These are phyloP conservation scores for Dittrichia graveolens DNA, from an alignment of 129 eudicot species.

Conservation along the genomic window DNA sequence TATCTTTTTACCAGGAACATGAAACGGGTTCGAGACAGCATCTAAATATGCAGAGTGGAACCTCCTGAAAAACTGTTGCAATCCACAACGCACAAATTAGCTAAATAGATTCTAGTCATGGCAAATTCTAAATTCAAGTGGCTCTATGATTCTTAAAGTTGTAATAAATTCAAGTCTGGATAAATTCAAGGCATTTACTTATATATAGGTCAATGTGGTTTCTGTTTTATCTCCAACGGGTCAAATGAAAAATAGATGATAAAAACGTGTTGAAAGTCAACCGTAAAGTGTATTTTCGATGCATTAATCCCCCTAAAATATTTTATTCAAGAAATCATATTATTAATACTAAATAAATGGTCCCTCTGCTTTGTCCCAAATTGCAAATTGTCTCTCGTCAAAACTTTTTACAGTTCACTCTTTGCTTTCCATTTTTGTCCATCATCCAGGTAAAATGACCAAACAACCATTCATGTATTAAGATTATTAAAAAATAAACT, in stretches of 20 bases:
- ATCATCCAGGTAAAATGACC: no score
- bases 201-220: neutral
- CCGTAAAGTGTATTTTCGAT: neutral
- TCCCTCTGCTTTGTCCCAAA: no score
- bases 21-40: constrained; percentile 97
- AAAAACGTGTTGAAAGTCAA: neutral
- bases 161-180: neutral
- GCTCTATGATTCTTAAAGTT: neutral
- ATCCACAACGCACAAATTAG: neutral
- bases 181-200: neutral
- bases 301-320: neutral
- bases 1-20: constrained; percentile 95
- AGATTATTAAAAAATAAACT: no score
- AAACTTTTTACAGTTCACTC: neutral
- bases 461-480: no score
- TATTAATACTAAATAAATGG: neutral
- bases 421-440: no score
- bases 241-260: neutral
- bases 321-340: neutral
- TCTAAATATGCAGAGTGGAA: constrained; percentile 94
- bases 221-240: neutral
- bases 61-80: constrained; percentile 82
- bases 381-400: neutral
- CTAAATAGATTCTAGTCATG: neutral
- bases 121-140: neutral